Conservation (phyloP, 1,139 yeast genomes). For the Arxiozyma bovina region DNA sequence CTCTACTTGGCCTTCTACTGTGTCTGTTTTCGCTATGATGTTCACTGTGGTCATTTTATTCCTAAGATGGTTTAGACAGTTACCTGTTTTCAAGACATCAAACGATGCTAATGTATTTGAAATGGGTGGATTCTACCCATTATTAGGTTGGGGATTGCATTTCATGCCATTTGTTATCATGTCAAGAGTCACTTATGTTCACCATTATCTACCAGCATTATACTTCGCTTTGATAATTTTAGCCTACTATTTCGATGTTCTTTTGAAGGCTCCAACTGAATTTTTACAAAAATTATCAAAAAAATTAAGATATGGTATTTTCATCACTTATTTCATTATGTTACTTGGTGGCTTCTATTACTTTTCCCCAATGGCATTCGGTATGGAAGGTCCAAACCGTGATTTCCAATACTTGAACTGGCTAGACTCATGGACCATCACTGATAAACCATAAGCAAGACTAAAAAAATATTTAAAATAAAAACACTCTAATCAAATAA, state of each 20-base stretch:
- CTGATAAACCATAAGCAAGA: slow-evolving; percentile 11
- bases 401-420: slow-evolving; percentile 68
- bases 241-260: slow-evolving; percentile 65
- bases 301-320: slow-evolving; percentile 31
- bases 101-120: slow-evolving; percentile 39
- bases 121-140: slow-evolving; percentile 84
- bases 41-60: slow-evolving; percentile 48
- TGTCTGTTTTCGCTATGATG: slow-evolving; percentile 58
- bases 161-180: slow-evolving; percentile 83
- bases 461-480: background rate
- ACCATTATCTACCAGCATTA: slow-evolving; percentile 93
- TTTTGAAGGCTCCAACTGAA: slow-evolving; percentile 33
- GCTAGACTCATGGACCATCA: slow-evolving; percentile 66
- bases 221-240: slow-evolving; percentile 87
- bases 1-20: slow-evolving; percentile 84
- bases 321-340: slow-evolving; percentile 40
- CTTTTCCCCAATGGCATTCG: slow-evolving; percentile 75
- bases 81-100: slow-evolving; percentile 47
- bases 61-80: slow-evolving; percentile 92
- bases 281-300: slow-evolving; percentile 31
- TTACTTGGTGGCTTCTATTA: slow-evolving; percentile 63
- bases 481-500: background rate
- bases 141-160: slow-evolving; percentile 93
- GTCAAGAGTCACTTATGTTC: slow-evolving; percentile 98
- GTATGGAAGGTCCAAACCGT: slow-evolving; percentile 75